These are phyloP conservation scores for Leccinum subfulvum DNA, from an alignment of 1,284 basidiomycete genomes.

Conservation along the genomic window DNA sequence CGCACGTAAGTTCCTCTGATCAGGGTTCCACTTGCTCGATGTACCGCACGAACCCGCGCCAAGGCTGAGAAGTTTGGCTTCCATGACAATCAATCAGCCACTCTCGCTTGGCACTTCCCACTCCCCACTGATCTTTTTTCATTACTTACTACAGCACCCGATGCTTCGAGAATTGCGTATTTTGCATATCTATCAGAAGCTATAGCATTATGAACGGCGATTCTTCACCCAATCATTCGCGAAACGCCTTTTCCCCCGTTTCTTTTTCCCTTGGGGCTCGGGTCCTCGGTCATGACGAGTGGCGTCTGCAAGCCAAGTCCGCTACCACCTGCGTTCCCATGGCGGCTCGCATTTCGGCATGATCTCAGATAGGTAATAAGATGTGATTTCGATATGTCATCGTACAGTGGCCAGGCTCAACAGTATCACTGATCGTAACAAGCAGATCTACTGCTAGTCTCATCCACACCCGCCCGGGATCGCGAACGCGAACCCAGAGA, in stretches of 20 bases:
- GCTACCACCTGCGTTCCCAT: background rate
- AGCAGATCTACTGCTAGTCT: background rate
- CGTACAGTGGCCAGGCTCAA: background rate
- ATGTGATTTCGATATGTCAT: background rate
- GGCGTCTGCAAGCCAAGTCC: background rate
- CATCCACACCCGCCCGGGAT: conserved; percentile 4
- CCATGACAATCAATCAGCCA: conserved; percentile 22
- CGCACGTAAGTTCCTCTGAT: background rate
- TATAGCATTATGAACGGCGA: conserved; percentile 5
- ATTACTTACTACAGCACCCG: conserved; percentile 6
- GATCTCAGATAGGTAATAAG: background rate
- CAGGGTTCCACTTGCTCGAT: background rate
- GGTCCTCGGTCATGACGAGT: conserved; percentile 1
- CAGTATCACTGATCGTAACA: background rate
- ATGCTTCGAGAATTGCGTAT: conserved; percentile 12
- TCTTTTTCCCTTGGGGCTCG: background rate
- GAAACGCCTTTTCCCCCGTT: background rate
- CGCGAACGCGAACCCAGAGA: conserved; percentile 10
- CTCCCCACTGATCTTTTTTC: conserved; percentile 10
- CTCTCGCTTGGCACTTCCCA: conserved; percentile 12
- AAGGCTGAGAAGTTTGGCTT: conserved; percentile 2
- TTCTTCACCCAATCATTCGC: background rate
- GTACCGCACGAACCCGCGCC: conserved; percentile 12
- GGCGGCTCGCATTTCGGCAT: background rate
- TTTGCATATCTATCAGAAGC: conserved; percentile 17